A percentile compares a stretch with the other conserved stretches of the same genome.
These are phyloP conservation scores for Psilocybe tampanensis DNA, from an alignment of 768 basidiomycete species.

Conservation along the genomic window DNA sequence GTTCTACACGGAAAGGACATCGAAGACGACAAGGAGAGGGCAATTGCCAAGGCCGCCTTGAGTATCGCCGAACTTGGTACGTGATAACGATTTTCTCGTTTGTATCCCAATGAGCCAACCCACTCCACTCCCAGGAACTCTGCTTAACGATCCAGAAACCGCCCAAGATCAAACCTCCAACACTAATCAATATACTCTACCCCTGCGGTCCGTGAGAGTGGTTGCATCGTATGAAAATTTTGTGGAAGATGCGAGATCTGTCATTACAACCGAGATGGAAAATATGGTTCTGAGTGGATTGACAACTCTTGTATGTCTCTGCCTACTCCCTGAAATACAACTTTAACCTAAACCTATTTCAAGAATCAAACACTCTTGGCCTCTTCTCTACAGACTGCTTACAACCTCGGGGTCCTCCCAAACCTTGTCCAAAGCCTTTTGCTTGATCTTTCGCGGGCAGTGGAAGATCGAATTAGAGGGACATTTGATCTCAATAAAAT, in stretches of 20 bases:
- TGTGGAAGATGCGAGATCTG: constrained; percentile 69
- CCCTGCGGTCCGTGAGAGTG: constrained; percentile 74
- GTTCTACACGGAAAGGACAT: constrained; percentile 35
- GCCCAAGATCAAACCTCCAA: constrained; percentile 16
- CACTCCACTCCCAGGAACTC: constrained; percentile 40
- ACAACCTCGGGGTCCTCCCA: constrained; percentile 87
- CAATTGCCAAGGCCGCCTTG: constrained; percentile 92
- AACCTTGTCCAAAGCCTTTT: constrained; percentile 80
- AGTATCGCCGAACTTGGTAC: constrained; percentile 88
- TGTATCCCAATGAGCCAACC: not conserved
- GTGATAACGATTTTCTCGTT: constrained; percentile 26
- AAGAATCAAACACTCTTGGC: constrained; percentile 92
- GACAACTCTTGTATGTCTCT: constrained; percentile 62
- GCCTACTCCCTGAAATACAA: not conserved
- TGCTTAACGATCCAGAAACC: constrained; percentile 47
- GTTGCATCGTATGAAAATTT: constrained; percentile 71
- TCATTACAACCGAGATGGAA: constrained; percentile 88
- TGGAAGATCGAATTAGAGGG: constrained; percentile 76
- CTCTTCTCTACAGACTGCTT: constrained; percentile 93
- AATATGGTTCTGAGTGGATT: constrained; percentile 85
- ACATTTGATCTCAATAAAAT: constrained; percentile 89
- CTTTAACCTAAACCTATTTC: not conserved
- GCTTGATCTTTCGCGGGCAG: constrained; percentile 77
- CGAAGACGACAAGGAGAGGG: constrained; percentile 84
- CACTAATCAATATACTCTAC: constrained; percentile 32